These are phyloP conservation scores for Ceratocystis variospora DNA, from an alignment of 2,329 filamentous ascomycete species.

Conservation along the genomic window DNA sequence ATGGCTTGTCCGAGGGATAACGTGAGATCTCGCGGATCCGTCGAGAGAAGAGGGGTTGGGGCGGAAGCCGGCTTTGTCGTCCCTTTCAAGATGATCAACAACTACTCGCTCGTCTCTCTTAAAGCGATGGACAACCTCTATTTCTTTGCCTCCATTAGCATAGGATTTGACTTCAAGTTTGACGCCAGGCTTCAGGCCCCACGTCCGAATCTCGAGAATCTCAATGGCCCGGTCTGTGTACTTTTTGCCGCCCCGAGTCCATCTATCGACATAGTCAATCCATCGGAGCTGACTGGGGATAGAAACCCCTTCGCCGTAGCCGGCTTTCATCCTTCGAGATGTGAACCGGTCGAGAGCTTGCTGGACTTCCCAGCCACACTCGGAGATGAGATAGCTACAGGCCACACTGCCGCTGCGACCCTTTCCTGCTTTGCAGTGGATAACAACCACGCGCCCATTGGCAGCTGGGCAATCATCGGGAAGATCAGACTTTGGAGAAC, in stretches of 20 bases:
- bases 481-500: constrained; percentile 4
- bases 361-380: constrained; percentile 50
- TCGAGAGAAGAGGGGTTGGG: background rate
- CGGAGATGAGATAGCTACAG: constrained; percentile 79
- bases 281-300: constrained; percentile 87
- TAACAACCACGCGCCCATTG: constrained; percentile 51
- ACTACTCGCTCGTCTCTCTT: constrained; percentile 55
- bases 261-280: constrained; percentile 77
- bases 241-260: constrained; percentile 58
- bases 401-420: constrained; percentile 78
- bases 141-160: constrained; percentile 75
- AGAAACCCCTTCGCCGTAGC: constrained; percentile 77
- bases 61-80: constrained; percentile 13
- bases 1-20: constrained; percentile 15
- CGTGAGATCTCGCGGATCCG: constrained; percentile 1
- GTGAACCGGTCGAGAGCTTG: constrained; percentile 50
- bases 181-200: constrained; percentile 76
- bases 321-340: constrained; percentile 71
- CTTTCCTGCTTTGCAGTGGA: constrained; percentile 96
- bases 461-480: constrained; percentile 16
- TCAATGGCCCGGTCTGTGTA: constrained; percentile 77
- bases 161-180: constrained; percentile 78
- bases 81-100: constrained; percentile 32
- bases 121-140: constrained; percentile 74
- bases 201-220: constrained; percentile 76